These are phyloP conservation scores for Rosa hybrid DNA, from an alignment of 331 rosid genomes.

Conservation along the genomic window DNA sequence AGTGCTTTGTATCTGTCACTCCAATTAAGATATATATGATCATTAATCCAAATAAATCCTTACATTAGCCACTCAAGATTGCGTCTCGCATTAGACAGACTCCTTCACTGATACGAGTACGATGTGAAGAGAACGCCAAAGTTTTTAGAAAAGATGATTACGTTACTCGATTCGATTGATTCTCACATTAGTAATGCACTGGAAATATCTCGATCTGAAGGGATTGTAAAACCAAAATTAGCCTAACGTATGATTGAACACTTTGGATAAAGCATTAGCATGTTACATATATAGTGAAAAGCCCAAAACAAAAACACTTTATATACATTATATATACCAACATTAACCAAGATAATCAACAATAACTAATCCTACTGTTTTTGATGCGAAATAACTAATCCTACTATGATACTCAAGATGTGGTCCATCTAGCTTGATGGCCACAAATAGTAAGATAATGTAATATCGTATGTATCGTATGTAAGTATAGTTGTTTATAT, in stretches of 20 bases:
- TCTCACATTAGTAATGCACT: background rate
- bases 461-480: background rate
- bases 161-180: background rate
- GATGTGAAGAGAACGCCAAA: background rate
- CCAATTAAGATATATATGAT: background rate
- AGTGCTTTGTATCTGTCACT: conserved; percentile 12
- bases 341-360: background rate
- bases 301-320: background rate
- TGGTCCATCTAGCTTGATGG: conserved; percentile 10
- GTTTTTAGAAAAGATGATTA: no score
- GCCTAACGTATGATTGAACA: background rate
- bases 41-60: background rate
- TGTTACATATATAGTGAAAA: no score
- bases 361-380: background rate
- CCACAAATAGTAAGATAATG: conserved; percentile 5
- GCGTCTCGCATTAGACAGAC: background rate
- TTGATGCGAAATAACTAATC: background rate
- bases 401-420: background rate
- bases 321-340: background rate
- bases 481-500: conserved; percentile 1
- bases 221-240: no score
- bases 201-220: background rate
- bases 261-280: background rate
- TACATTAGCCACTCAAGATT: background rate
- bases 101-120: background rate